Evolutionary conservation across 2,329 filamentous ascomycete genomes (phyloP).

Genomic region (Epicoccum nigrum): DNA sequence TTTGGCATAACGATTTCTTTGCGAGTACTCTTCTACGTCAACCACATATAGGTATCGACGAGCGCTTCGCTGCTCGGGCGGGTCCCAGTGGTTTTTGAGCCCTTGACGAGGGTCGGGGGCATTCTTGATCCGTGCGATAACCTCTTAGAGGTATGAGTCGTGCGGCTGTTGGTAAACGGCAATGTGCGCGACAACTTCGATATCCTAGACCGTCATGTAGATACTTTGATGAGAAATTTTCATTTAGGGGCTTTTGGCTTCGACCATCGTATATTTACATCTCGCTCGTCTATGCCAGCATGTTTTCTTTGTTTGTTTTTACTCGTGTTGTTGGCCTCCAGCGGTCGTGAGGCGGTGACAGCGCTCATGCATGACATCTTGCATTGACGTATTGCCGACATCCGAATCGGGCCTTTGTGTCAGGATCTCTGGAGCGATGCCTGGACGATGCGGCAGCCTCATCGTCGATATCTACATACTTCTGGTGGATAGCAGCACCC

Average conservation of each 20-base stretch:
- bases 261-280: neutral
- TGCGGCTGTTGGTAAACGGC: constrained; percentile 5
- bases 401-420: constrained; percentile 16
- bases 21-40: constrained; percentile 10
- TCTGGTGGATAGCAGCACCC: neutral
- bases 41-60: constrained; percentile 20
- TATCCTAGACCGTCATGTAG: constrained; percentile 16
- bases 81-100: constrained; percentile 36
- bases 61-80: constrained; percentile 34
- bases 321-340: neutral
- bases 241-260: neutral
- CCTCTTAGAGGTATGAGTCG: neutral
- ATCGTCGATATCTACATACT: constrained; percentile 1
- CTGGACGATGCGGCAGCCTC: neutral
- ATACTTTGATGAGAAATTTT: constrained; percentile 8
- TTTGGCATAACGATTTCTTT: constrained; percentile 5
- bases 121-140: constrained; percentile 2
- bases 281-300: neutral
- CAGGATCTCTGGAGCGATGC: neutral
- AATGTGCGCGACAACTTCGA: constrained; percentile 7
- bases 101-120: constrained; percentile 3
- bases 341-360: constrained; percentile 5
- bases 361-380: constrained; percentile 9
- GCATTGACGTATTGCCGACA: constrained; percentile 11
- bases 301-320: neutral